Evolutionary conservation across 441 rosid genomes (phyloP).

Genomic region (Populus hybrid): DNA sequence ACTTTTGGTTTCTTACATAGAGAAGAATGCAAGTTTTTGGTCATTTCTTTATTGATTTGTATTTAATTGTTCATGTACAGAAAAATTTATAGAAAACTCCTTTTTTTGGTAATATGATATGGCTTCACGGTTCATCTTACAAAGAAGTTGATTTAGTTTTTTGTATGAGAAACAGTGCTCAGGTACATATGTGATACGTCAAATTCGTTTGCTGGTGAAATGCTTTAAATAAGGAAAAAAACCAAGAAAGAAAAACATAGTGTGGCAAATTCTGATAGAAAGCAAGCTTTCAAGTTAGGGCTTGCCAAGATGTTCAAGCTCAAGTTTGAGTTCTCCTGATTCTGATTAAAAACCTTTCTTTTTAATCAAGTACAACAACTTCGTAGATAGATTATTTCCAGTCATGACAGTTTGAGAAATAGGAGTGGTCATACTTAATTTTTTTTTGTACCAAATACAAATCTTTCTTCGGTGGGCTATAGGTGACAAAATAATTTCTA

Average conservation of each 20-base stretch:
- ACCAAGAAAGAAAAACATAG: no score
- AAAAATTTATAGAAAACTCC: background rate
- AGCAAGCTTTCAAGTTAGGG: background rate
- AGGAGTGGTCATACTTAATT: background rate
- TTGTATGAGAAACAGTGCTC: background rate
- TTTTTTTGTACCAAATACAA: background rate
- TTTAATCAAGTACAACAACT: background rate
- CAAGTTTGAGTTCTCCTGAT: background rate
- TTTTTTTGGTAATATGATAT: background rate
- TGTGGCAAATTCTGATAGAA: background rate
- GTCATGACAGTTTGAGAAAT: no score
- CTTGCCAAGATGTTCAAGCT: background rate
- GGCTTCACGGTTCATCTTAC: background rate
- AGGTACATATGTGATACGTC: background rate
- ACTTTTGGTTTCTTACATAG: background rate
- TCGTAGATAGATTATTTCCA: background rate
- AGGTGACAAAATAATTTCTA: background rate
- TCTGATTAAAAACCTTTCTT: background rate
- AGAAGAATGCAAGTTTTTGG: slow-evolving; percentile 18
- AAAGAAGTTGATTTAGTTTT: background rate
- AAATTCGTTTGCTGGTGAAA: background rate
- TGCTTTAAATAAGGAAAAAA: background rate
- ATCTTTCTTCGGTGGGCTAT: background rate
- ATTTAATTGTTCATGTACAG: background rate
- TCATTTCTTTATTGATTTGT: background rate